phyloP scores from a whole-genome alignment of 495 filamentous ascomycete species.

The Thermothielavioides terrestris region DNA sequence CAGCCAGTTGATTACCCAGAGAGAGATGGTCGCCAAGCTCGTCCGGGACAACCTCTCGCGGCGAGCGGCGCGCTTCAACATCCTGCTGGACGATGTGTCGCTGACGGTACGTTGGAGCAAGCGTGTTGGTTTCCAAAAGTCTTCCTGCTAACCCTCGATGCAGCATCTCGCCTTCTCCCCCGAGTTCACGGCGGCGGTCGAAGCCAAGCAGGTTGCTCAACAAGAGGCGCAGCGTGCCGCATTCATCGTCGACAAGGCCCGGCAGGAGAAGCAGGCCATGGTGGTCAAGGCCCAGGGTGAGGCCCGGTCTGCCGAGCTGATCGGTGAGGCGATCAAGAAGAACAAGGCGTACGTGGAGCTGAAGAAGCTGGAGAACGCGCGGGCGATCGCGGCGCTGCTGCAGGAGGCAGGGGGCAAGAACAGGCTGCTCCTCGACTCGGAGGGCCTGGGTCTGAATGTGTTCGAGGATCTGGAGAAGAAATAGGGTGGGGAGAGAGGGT shows the following conservation, averaged over 20 bases:
- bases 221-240: conserved; percentile 96
- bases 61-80: conserved; percentile 92
- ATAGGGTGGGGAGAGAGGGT: conserved; percentile 11
- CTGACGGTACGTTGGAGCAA: conserved; percentile 60
- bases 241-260: conserved; percentile 96
- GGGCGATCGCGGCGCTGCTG: conserved; percentile 71
- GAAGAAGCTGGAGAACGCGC: conserved; percentile 93
- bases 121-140: not conserved
- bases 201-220: conserved; percentile 98
- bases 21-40: conserved; percentile 87
- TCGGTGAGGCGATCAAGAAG: conserved; percentile 99
- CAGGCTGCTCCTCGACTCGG: conserved; percentile 84
- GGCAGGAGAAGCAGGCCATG: conserved; percentile 98
- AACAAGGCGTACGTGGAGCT: conserved; percentile 92
- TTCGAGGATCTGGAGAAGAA: conserved; percentile 48
- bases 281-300: conserved; percentile 99
- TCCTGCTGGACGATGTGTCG: conserved; percentile 93
- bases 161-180: conserved; percentile 98
- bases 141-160: conserved; percentile 15
- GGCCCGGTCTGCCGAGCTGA: conserved; percentile 93
- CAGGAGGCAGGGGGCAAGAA: conserved; percentile 83
- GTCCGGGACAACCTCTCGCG: conserved; percentile 88
- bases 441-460: conserved; percentile 87
- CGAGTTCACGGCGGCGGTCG: conserved; percentile 96
- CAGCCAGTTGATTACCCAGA: conserved; percentile 94